Conservation (phyloP, 1,139 yeast species). For the Kodamaea sp. region DNA sequence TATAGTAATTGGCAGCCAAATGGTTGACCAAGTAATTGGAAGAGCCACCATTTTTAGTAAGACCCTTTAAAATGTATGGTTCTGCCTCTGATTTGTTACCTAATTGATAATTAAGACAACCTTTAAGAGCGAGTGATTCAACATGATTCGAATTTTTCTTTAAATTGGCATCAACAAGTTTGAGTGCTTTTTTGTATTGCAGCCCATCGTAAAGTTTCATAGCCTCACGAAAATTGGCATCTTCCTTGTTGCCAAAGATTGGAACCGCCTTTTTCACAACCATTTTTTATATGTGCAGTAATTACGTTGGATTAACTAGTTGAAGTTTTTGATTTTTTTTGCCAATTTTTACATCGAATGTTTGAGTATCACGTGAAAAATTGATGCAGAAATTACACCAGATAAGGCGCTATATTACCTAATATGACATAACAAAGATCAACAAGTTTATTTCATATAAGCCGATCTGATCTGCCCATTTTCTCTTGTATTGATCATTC, state of each 20-base stretch:
- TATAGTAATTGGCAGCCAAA: constrained; percentile 78
- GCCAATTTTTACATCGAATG: not conserved
- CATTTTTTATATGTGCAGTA: constrained; percentile 12
- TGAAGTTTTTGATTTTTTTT: not conserved
- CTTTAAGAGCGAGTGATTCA: constrained; percentile 83
- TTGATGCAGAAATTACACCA: not conserved
- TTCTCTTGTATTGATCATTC: no score
- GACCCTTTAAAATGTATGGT: constrained; percentile 56
- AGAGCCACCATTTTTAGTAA: constrained; percentile 44
- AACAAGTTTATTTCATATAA: no score
- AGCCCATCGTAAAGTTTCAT: constrained; percentile 77
- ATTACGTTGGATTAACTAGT: not conserved
- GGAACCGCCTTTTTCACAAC: constrained; percentile 29
- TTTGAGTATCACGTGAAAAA: not conserved
- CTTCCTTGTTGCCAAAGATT: constrained; percentile 52
- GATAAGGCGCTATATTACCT: no score
- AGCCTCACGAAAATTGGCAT: constrained; percentile 73
- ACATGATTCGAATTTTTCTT: constrained; percentile 76
- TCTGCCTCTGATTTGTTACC: constrained; percentile 67
- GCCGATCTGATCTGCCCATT: no score
- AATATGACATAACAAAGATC: no score
- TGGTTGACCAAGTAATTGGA: constrained; percentile 75
- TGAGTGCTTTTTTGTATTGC: constrained; percentile 83
- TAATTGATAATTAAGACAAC: constrained; percentile 53
- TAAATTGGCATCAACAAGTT: constrained; percentile 68